Base-by-base conservation (phyloP, 306 rosid genomes). In the Nissolia schottii region DNA sequence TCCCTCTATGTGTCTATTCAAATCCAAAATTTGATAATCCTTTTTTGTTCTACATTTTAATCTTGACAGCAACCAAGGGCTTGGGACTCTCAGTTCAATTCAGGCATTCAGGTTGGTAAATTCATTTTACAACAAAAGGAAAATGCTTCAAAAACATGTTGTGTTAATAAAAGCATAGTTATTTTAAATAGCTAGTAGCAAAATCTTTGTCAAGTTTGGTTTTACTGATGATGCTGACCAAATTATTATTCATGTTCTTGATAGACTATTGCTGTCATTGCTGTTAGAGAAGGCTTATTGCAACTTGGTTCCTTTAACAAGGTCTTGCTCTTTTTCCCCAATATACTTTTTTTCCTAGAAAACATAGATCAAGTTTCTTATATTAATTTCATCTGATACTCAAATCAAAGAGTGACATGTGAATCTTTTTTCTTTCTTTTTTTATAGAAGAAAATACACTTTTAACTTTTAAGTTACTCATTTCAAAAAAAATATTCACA, bases 91-190 rank as follows among this genome's bases (percentile, higher is more conserved):
- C 97, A 93, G 70, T 90, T 90, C 85, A 83, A 77, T 70, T 85
- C 97, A 48, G 98, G 98, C 41, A 90, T 93, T 79, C 92, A 91
- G 92, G 97, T 91, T 69, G 68, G 87, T 75, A 49, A 31, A 45
- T 61, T 68, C 32, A 73, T 69, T 81, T 55, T 72, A 16, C 46
- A 13, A 3, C 3, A 50, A 7, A 35, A 25, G n/a, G n/a, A 19
- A 16, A 32, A 49, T 9, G 9, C 6, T 48, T 46, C 46, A 60
- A 14, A 22, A 54, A 64, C 50, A 34, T 53, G 16, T 18, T n/a
- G 29, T 59, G 57, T 45, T 57, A 68, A 15, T 56, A 48, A n/a
- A n/a, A n/a, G 27, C 8, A 57, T 43, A 41, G n/a, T n/a, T n/a
- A n/a, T n/a, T n/a, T n/a, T n/a, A n/a, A n/a, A n/a, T n/a, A n/a